Percentiles rank a stretch among this genome's conserved stretches.
phyloP scores from a whole-genome alignment of 1,139 yeast genomes.

The Debaryomyces fabryi region DNA sequence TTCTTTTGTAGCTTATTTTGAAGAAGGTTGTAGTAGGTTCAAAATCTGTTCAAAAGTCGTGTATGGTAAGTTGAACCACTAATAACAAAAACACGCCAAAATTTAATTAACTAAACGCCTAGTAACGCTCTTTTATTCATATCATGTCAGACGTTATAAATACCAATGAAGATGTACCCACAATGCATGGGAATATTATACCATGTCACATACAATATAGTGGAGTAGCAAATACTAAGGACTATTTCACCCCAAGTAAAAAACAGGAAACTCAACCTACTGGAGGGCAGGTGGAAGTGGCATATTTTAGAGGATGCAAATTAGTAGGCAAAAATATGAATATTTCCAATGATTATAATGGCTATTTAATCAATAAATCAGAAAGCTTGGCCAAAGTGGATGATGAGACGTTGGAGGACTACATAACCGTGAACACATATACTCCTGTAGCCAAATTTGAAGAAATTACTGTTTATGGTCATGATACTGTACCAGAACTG shows the following conservation, averaged over 20 bases:
- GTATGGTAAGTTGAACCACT: not conserved
- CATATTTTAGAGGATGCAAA: constrained; percentile 46
- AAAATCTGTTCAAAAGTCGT: not conserved
- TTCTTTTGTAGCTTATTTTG: not conserved
- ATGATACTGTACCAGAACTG: constrained; percentile 35
- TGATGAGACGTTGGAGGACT: constrained; percentile 20
- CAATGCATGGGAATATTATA: constrained; percentile 32
- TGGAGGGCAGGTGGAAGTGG: constrained; percentile 23
- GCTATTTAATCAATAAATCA: constrained; percentile 34
- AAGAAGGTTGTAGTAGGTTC: not conserved
- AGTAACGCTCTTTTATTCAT: not conserved
- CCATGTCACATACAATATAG: constrained; percentile 44
- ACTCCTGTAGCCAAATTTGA: constrained; percentile 37
- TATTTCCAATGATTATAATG: constrained; percentile 25
- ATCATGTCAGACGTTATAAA: constrained; percentile 18
- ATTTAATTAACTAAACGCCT: not conserved
- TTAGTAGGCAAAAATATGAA: constrained; percentile 33
- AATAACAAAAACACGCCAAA: not conserved
- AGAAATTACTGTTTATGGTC: constrained; percentile 39
- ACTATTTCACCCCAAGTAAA: constrained; percentile 42
- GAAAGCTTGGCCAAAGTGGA: constrained; percentile 29
- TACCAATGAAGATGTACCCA: constrained; percentile 12
- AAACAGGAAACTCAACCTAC: constrained; percentile 17
- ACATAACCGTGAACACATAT: constrained; percentile 29
- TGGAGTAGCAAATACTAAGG: constrained; percentile 42